phyloP scores from a whole-genome alignment of 306 rosid species.

The Vachellia pachyceras region DNA sequence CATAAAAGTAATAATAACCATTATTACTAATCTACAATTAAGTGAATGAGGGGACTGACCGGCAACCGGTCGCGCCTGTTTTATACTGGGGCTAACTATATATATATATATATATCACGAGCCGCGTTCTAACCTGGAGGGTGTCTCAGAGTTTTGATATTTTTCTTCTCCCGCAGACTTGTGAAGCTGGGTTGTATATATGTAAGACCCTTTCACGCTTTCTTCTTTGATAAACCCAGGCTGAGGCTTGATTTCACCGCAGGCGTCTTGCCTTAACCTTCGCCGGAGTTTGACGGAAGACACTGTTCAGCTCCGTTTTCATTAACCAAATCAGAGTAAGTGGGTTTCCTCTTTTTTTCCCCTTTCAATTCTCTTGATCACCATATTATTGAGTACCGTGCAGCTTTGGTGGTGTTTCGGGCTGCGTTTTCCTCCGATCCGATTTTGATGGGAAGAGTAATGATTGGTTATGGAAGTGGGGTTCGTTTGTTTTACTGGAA shows the following conservation, averaged over 20 bases:
- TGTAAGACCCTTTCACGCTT: neutral
- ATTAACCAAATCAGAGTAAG: conserved; percentile 35
- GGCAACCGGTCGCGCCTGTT: conserved; percentile 35
- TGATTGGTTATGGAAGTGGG: conserved; percentile 21
- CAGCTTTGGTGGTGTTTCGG: conserved; percentile 28
- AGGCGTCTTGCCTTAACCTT: neutral
- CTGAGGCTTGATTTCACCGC: conserved; percentile 21
- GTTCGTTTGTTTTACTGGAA: neutral
- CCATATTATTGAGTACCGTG: conserved; percentile 14
- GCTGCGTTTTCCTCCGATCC: conserved; percentile 39
- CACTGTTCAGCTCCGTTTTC: neutral
- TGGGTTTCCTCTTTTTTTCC: neutral
- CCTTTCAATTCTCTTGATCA: conserved; percentile 35
- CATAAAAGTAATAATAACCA: neutral
- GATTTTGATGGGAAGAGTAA: conserved; percentile 38
- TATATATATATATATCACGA: too few relatives aligned
- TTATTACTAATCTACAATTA: neutral
- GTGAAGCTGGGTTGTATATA: neutral
- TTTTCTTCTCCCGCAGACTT: conserved; percentile 11
- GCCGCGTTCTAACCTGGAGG: neutral
- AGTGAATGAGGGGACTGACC: too few relatives aligned
- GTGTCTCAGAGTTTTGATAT: neutral
- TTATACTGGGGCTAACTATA: neutral
- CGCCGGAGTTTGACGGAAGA: conserved; percentile 21
- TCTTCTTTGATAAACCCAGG: conserved; percentile 2